A percentile compares a stretch with the other conserved stretches of the same genome.
phyloP scores from a whole-genome alignment of 768 basidiomycete species.

The Lactarius tabidus region DNA sequence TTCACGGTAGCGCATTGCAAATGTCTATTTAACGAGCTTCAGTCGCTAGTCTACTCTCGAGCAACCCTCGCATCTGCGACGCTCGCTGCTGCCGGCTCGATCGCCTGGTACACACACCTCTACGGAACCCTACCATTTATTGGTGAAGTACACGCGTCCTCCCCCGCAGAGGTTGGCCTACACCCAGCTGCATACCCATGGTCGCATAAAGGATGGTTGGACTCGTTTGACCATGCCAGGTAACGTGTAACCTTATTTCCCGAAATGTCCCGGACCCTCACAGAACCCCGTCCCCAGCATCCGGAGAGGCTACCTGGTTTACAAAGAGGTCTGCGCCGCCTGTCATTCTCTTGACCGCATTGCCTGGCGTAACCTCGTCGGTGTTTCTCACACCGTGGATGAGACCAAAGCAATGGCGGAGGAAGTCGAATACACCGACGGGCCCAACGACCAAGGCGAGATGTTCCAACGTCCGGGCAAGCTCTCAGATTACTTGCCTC shows the following conservation, averaged over 20 bases:
- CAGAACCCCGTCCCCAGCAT: conserved; percentile 51
- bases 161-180: conserved; percentile 89
- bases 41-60: conserved; percentile 70
- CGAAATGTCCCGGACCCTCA: conserved; percentile 17
- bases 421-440: conserved; percentile 95
- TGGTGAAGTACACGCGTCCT: conserved; percentile 89
- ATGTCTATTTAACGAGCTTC: conserved; percentile 9
- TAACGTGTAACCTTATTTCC: conserved; percentile 38
- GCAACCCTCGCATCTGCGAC: conserved; percentile 72
- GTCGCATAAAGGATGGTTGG: conserved; percentile 83
- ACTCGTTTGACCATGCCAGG: conserved; percentile 97
- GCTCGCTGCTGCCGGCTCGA: conserved; percentile 75
- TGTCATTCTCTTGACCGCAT: conserved; percentile 99
- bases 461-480: conserved; percentile 99
- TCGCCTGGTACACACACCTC: conserved; percentile 95
- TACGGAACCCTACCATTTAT: conserved; percentile 89
- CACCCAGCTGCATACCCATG: conserved; percentile 87
- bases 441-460: conserved; percentile 90
- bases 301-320: conserved; percentile 93
- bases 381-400: conserved; percentile 92
- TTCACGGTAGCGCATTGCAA: not conserved
- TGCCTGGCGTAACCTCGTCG: conserved; percentile 99
- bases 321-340: conserved; percentile 98
- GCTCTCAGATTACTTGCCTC: conserved; percentile 93
- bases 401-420: conserved; percentile 91